Evolutionary conservation across 768 basidiomycete species (phyloP), one percentile per base, ranked within the genome.

Genomic region (Megacollybia marginata): DNA sequence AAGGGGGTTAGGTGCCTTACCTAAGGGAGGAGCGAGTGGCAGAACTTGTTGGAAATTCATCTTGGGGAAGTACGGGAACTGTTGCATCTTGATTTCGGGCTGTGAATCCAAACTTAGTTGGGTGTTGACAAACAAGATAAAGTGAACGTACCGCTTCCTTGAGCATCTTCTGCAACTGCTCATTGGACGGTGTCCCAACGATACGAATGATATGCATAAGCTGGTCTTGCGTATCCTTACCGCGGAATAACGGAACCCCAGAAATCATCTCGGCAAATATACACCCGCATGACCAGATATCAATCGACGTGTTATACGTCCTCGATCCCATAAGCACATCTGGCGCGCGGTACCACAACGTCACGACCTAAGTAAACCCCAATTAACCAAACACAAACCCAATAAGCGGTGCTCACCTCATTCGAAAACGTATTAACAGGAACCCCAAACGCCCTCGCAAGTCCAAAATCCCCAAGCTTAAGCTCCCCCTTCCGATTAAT

Each of bases 191-290:
- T 0, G 95, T 97, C 12, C 96, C 96, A 52, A 98, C 82, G 45
- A 98, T 89, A 59, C 93, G 80, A 85, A 98, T 94, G 62, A 99
- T 99, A 59, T 95, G 92, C 42, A 92, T 75, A n/a, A 99, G 73
- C 63, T 99, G 96, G 65, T 99, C 96, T 56, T 93, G 88, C 60
- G 97, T 96, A 65, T 98, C 96, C 54, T 94, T 74, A 18, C 96
- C 96, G 55, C 95, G 78, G 76, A 99, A 99, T 23, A 99, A 78
- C 20, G 96, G 95, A 5, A 93, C 87, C 1, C 96, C 96, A 16
- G 90, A 85, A 52, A 99, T 97, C 95, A 99, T 98, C 69, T 99
- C 96, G 16, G 96, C 95, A 64, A 99, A 95, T 62, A 99, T 99
- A 64, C 96, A 98, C 10, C 96, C 96, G 50, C 92, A 95, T 11